phyloP scores from a whole-genome alignment of 1,284 basidiomycete species.

The Fomitopsis pinicola region DNA sequence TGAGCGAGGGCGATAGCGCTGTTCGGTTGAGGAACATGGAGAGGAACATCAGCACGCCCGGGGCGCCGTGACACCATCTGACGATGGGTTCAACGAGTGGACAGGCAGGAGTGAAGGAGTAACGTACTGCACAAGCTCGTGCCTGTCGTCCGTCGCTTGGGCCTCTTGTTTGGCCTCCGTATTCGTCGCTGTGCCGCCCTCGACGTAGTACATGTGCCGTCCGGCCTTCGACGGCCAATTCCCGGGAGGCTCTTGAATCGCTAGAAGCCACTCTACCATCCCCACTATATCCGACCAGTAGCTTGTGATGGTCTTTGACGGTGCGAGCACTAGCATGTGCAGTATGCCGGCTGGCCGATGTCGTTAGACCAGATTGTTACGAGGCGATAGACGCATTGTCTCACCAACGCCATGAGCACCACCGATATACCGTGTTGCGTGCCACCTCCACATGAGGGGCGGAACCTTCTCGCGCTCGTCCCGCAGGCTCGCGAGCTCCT shows the following conservation, averaged over 20 bases:
- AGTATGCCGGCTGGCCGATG: conserved; percentile 42
- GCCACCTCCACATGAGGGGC: conserved; percentile 56
- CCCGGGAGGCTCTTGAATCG: conserved; percentile 39
- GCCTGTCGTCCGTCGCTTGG: conserved; percentile 10
- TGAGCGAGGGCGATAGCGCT: conserved; percentile 10
- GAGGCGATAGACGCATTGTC: neutral
- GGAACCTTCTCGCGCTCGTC: conserved; percentile 19
- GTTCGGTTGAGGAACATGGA: conserved; percentile 32
- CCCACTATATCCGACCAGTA: conserved; percentile 37
- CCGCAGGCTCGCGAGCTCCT: conserved; percentile 14
- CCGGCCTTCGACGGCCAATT: conserved; percentile 50
- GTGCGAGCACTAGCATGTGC: conserved; percentile 43
- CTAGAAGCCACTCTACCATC: conserved; percentile 44
- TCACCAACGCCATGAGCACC: conserved; percentile 51
- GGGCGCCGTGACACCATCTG: conserved; percentile 57
- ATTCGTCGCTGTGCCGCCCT: conserved; percentile 9
- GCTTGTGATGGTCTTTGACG: conserved; percentile 29
- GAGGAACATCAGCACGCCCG: conserved; percentile 45
- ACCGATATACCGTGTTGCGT: conserved; percentile 48
- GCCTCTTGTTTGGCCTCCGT: conserved; percentile 8
- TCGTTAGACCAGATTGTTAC: neutral
- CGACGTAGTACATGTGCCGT: conserved; percentile 16
- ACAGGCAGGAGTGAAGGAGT: neutral
- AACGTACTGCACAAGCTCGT: conserved; percentile 45
- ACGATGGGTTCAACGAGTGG: neutral